Evolutionary conservation across 371 early-diverging fungal species (phyloP).

Genomic region (Mortierella sp.): DNA sequence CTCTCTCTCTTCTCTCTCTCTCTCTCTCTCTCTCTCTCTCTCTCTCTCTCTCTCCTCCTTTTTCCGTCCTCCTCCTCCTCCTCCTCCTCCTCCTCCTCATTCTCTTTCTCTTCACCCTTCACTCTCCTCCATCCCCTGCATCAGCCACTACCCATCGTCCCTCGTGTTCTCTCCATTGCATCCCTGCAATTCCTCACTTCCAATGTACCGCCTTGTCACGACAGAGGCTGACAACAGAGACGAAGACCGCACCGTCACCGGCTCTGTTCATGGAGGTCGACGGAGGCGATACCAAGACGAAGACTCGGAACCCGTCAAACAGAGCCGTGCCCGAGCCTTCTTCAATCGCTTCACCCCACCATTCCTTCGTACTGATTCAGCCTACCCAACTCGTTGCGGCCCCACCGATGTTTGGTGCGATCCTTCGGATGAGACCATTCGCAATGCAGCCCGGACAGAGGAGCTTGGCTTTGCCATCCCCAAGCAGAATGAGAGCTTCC

Average conservation of each 20-base stretch:
- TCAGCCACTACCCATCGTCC: neutral
- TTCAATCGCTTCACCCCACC: conserved; percentile 21
- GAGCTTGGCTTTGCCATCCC: neutral
- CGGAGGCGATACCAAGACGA: conserved; percentile 3
- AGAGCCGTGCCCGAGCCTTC: conserved; percentile 15
- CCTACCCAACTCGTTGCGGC: neutral
- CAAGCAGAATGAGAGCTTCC: conserved; percentile 45
- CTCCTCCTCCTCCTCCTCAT: neutral
- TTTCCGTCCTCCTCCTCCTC: neutral
- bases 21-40: neutral
- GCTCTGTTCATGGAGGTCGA: conserved; percentile 10
- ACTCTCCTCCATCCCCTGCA: neutral
- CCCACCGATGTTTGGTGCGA: neutral
- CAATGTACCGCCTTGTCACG: conserved; percentile 44
- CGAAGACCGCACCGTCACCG: conserved; percentile 35
- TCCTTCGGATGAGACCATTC: neutral
- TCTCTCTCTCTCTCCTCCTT: neutral
- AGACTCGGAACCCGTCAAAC: conserved; percentile 5
- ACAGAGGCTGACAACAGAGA: conserved; percentile 41
- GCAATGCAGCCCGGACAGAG: neutral
- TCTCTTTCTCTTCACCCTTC: neutral
- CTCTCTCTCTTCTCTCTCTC: neutral
- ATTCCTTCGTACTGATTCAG: conserved; percentile 8
- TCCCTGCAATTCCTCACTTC: neutral
- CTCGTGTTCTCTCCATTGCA: neutral